Evolutionary conservation across 2,329 filamentous ascomycete species (phyloP), one percentile per base, ranked within the genome.

Genomic region (Kalaharituber pfeilii): DNA sequence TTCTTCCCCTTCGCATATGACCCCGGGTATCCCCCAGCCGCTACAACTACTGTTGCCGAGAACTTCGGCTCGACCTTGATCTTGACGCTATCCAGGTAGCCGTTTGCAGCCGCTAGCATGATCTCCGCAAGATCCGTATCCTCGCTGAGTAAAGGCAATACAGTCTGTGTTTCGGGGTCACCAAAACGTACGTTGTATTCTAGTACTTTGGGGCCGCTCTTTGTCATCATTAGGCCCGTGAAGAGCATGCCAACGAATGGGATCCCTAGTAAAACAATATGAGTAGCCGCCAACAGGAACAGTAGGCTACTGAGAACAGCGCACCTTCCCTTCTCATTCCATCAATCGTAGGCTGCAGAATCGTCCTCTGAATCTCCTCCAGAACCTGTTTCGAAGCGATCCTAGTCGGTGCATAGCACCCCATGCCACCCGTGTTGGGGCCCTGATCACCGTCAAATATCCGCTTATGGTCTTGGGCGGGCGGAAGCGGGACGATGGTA

Each of bases 351-450:
- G 89, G 88, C 67, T 87, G 79, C n/a, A 96, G 76, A 53, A 95
- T 82, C 29, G 83, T 84, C 54, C 75, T 74, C 66, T 95, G 82
- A 57, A 98, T 80, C 57, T 80, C 75, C 18, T 81, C 81, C 18
- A 91, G 75, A n/a, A 94, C 73, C 57, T 82, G 78, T 51, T 80
- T 77, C 0, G 82, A 83, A 27, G 82, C 81, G 63, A 88, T 81
- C 59, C 79, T 83, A 1, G 88, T 93, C n/a, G 85, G 85, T 15
- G 88, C 87, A 69, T 96, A 96, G 66, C 87, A 94, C 51, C 91
- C 91, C 91, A 96, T 96, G 39, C 91, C 91, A 56, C 89, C 91
- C 1, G 91, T 96, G 71, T 96, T 96, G 33, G 87, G 85, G 1
- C 91, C 91, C 50, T 78, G 75, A 66, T 96, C 89, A 53, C 84